A percentile compares a stretch with the other conserved stretches of the same genome.
Evolutionary conservation across 805 yeast species (phyloP).

Genomic region (Myxozyma melibiosi): DNA sequence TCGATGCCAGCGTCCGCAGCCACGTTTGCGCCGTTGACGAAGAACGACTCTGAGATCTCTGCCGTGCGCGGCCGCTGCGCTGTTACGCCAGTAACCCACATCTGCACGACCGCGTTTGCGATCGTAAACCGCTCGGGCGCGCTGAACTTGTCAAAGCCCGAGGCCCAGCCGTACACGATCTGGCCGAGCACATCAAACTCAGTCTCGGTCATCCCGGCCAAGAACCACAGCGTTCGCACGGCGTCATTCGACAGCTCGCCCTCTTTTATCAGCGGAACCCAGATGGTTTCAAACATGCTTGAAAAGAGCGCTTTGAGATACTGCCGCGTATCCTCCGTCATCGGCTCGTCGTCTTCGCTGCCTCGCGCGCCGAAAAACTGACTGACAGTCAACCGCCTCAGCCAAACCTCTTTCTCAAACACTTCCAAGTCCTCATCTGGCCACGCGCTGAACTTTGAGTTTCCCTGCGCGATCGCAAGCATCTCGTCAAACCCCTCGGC

Average conservation of each 20-base stretch:
- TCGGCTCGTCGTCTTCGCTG: neutral
- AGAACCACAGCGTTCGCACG: conserved; percentile 24
- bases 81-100: conserved; percentile 28
- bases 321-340: neutral
- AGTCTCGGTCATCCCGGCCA: conserved; percentile 6
- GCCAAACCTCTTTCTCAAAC: conserved; percentile 14
- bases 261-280: conserved; percentile 10
- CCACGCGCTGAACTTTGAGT: conserved; percentile 22
- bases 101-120: conserved; percentile 18
- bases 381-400: conserved; percentile 6
- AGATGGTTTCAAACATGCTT: conserved; percentile 10
- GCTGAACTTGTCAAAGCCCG: neutral
- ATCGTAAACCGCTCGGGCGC: neutral
- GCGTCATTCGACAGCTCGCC: conserved; percentile 26
- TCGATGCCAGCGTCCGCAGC: neutral
- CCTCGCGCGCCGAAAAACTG: too few species aligned
- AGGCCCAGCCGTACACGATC: conserved; percentile 7
- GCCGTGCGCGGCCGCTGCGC: conserved; percentile 2
- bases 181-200: conserved; percentile 21
- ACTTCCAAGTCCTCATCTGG: conserved; percentile 6
- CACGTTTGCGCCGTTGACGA: neutral
- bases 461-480: neutral
- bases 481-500: conserved; percentile 5
- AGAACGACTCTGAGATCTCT: conserved; percentile 6
- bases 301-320: conserved; percentile 8